Base-by-base conservation (phyloP, 192 early-diverging fungal genomes). In the Funneliformis mosseae region DNA sequence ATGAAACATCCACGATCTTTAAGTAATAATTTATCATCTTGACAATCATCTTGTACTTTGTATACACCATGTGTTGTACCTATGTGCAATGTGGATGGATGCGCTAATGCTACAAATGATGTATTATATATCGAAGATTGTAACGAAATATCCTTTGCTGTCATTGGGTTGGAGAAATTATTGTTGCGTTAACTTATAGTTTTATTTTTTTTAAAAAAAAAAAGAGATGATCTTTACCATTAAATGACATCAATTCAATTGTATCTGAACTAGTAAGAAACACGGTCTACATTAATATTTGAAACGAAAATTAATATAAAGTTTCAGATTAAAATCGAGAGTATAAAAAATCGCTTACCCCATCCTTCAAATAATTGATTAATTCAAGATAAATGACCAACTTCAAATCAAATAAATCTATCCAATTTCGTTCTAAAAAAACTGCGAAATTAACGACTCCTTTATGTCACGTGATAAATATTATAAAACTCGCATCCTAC, bases 11-110 rank as follows among this genome's bases (percentile, higher is more conserved):
- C 64, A n/a, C 79, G 81, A 7, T 81, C 78, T 55, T 66, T 69
- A 25, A 80, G 78, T 16, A 4, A 14, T 60, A 33, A 16, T 4
- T 78, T 46, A 50, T 86, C 85, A 25, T 14, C 39, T 6, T 23
- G 18, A 41, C 74, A 59, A 9, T 81, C 64, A 43, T 85, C 83
- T 8, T 85, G 63, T 66, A 86, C 39, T n/a, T 81, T 21, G 50
- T 82, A 86, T 3, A 86, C 85, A 4, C 85, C 85, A 81, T 86
- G 85, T 0, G 84, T 83, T 25, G 82, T 80, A 27, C 85, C 85
- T 28, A 84, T 86, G 21, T 50, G 46, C 2, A 72, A 63, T 4
- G 85, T 81, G 7, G 85, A 86, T 14, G 85, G 85, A 68, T 86
- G 85, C 1, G 83, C 85, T 9, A 86, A 41, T 2, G 85, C 84